phyloP scores from a whole-genome alignment of 345 rosid species.

The Gossypium mustelinum region DNA sequence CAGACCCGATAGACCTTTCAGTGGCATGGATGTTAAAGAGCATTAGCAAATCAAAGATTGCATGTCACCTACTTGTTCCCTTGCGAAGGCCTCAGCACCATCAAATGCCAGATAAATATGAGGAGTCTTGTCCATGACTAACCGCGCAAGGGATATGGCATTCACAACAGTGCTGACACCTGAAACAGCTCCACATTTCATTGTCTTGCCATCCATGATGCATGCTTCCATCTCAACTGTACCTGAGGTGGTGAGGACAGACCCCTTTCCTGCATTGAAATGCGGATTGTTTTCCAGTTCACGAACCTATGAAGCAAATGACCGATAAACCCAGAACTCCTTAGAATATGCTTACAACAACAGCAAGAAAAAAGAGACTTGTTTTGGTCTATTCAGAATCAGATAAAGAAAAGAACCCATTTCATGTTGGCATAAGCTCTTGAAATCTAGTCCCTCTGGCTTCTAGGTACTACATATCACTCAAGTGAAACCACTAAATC shows the following conservation, averaged over 20 bases:
- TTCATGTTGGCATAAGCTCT: neutral
- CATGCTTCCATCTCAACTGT: constrained; percentile 97
- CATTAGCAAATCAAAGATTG: constrained; percentile 13
- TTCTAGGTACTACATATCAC: neutral
- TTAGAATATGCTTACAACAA: neutral
- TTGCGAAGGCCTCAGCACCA: constrained; percentile 92
- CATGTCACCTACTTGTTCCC: constrained; percentile 58
- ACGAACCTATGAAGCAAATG: constrained; percentile 44
- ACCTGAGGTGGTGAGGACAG: constrained; percentile 66
- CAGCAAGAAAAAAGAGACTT: neutral
- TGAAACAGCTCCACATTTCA: constrained; percentile 83
- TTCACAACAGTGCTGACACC: constrained; percentile 86
- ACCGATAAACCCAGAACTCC: neutral
- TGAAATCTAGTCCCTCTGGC: too few species aligned
- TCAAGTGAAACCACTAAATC: neutral
- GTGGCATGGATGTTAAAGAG: neutral
- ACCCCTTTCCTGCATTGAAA: constrained; percentile 91
- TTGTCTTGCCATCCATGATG: constrained; percentile 88
- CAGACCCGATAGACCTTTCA: neutral
- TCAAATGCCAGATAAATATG: constrained; percentile 76
- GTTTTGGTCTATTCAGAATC: neutral
- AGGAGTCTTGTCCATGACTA: constrained; percentile 92
- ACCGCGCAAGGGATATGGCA: constrained; percentile 68
- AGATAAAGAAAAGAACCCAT: neutral
- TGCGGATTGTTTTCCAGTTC: constrained; percentile 74